Evolutionary conservation across 768 basidiomycete species (phyloP), one percentile per base, ranked within the genome.

Genomic region (Holtermanniella nyarrowii): DNA sequence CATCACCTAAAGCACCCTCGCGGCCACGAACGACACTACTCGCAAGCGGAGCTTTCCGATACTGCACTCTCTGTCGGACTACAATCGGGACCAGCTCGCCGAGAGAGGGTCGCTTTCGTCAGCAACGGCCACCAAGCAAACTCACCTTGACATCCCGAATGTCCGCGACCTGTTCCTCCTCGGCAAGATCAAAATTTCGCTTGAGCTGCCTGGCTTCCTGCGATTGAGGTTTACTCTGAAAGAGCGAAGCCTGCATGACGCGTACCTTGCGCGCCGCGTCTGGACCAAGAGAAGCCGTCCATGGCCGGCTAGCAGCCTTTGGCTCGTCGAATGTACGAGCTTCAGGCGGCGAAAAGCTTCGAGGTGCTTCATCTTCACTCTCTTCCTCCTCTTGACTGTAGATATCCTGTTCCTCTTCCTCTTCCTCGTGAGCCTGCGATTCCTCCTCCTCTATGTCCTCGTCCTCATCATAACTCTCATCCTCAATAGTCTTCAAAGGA

Each of bases 51-150:
- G 89, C 83, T 18, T 84, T 79, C 12, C 84, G 78, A 62, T 86
- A 88, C 68, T 88, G 88, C 55, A 84, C 76, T 16, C 83, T 79
- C n/a, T 85, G 86, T 1, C 82, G 78, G 61, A 81, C 80, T n/a
- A 61, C 83, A 78, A 50, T 83, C 79, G 43, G 48, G 24, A 21
- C 31, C 16, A 42, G 21, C 18, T 56, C 50, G 44, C 81, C 86
- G 71, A 88, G 89, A 13, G 86, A 88, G 27, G 83, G 72, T 46
- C 86, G 81, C 87, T 88, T 55, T 23, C 22, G 22, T 47, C 10
- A 42, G 46, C 11, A 18, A 50, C 23, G 46, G 21, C 42, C 20
- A 46, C n/a, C 42, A 5, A 21, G 16, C 3, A 48, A 20, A 58
- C 59, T 45, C 42, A 63, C 64, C 61, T 62, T 65, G 63, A 56